These are phyloP conservation scores for Solanum paucissectum DNA, from an alignment of 257 asterid genomes.

Conservation along the genomic window DNA sequence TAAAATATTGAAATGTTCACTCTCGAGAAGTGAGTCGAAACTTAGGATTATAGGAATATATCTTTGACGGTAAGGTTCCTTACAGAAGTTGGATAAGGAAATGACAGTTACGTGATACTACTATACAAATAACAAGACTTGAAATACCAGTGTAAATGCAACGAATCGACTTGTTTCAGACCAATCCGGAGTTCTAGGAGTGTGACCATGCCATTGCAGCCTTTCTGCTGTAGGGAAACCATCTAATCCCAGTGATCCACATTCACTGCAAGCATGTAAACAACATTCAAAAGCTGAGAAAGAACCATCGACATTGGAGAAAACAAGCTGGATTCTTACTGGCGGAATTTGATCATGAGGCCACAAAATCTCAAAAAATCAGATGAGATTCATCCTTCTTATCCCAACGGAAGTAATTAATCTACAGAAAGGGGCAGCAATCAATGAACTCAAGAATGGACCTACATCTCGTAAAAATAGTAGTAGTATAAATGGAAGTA, in stretches of 20 bases:
- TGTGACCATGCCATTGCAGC: constrained; percentile 88
- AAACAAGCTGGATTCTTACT: constrained; percentile 19
- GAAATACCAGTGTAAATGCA: constrained; percentile 67
- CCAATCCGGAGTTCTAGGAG: constrained; percentile 85
- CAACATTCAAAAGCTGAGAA: neutral
- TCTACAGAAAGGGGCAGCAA: constrained; percentile 35
- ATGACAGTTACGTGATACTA: neutral
- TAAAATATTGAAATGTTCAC: neutral
- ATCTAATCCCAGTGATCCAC: constrained; percentile 78
- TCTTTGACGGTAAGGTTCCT: neutral
- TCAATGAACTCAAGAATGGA: neutral
- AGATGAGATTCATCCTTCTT: constrained; percentile 71
- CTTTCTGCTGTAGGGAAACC: constrained; percentile 90
- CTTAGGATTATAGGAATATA: neutral
- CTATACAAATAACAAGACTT: neutral
- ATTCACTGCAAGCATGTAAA: constrained; percentile 37
- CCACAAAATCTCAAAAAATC: constrained; percentile 79
- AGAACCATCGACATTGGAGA: neutral
- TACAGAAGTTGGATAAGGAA: neutral
- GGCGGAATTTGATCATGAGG: constrained; percentile 59
- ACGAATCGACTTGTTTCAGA: constrained; percentile 74
- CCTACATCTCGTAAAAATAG: neutral
- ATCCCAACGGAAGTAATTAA: constrained; percentile 92
- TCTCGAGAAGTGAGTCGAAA: neutral
- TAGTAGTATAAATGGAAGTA: neutral